Evolutionary conservation across 2,329 filamentous ascomycete genomes (phyloP), one percentile per base, ranked within the genome.

Genomic region (Blumeriella jaapii): DNA sequence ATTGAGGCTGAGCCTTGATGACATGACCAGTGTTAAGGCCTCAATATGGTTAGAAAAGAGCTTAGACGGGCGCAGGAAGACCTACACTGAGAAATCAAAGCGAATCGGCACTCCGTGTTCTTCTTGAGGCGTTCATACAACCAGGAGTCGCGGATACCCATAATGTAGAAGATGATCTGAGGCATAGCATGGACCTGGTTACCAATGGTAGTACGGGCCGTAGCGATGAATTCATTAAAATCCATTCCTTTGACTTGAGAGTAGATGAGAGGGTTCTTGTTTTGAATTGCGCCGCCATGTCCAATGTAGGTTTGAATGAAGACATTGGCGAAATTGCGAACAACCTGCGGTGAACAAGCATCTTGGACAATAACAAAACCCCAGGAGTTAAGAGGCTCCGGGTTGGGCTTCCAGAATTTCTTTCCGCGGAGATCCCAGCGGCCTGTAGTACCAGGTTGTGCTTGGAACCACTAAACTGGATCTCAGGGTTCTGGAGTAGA

Each of bases 51-150:
- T 36, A 43, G 29, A 8, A 29, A 23, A 15, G 17, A 14, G 23
- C 14, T 13, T 11, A 18, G 11, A 9, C 10, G 20, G 4, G 18
- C 12, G 3, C 9, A 6, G 5, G 9, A 20, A 17, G n/a, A 48
- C 47, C 51, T 48, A 59, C 57, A 58, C 55, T 96, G 91, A 0
- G 85, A 84, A 0, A 85, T 67, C 10, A 87, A 70, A n/a, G 81
- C 86, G 45, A 76, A 87, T 20, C 83, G 78, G 52, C 83, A 89
- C 48, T 98, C 91, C 42, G 75, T 79, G 16, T 74, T 83, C 60
- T 87, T 87, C 73, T 98, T 98, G 56, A 96, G 71, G 0, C 83
- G 75, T 34, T 83, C 75, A 50, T 98, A 98, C 0, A 74, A 65
- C 10, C 75, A 73, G 0, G 72, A 62, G 43, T 85, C 79, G 52